Base-by-base conservation (phyloP, 2,329 filamentous ascomycete species). In the Fusarium kyushuense region DNA sequence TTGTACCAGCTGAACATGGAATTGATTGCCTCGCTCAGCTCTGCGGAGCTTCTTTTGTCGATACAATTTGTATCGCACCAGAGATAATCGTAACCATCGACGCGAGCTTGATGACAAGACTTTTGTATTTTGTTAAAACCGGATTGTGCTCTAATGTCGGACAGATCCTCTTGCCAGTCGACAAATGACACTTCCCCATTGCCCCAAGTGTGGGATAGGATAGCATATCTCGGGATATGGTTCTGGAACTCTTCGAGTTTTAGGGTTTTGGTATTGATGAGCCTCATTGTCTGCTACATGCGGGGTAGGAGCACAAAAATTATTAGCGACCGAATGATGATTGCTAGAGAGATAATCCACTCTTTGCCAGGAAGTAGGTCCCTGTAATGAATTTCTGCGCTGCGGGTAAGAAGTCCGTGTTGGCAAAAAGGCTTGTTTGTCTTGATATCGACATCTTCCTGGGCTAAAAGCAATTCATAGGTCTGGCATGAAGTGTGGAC, bases 11-110 rank as follows among this genome's bases (percentile, higher is more conserved):
- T 33, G 13, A 54, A 54, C 51, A 54, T 54, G 0, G 51, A 54
- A 9, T 54, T 54, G 40, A 54, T 46, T 0, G 51, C 51, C 5
- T 54, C 51, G 1, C 40, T 46, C 1, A 54, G 40, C 3, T 54
- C 51, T 10, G 51, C 7, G 1, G 38, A 46, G 3, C 51, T 46
- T 13, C 21, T 46, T 6, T 54, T 54, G 1, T 54, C 51, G 3
- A 54, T 54, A 4, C 51, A 54, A 10, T 49, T 49, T 1, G 46
- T 49, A 33, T 49, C 46, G 4, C 46, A 49, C 46, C 46, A 49
- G 0, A 49, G 21, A 36, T 27, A 48, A 4, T 14, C 21, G 17
- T 48, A 33, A 3, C 45, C 30, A n/a, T 35, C 21, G 11, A 19
- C 1, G 16, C 4, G 10, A 5, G 45, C 30, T 17, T 48, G 45